Evolutionary conservation across 371 early-diverging fungal species (phyloP).

Genomic region (Mortierella sp.): DNA sequence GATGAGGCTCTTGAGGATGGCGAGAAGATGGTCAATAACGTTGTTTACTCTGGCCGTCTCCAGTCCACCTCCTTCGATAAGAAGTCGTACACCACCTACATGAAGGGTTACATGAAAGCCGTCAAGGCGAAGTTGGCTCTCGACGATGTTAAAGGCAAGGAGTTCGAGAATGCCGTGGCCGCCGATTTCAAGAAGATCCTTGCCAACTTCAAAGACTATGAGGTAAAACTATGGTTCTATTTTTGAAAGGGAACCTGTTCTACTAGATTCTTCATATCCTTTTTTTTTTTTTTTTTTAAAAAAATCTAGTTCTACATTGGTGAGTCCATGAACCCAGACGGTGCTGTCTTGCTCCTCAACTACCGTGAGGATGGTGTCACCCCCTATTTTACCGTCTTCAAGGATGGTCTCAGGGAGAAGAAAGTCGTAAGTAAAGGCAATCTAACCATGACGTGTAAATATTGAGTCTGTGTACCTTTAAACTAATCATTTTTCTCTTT

Average conservation of each 20-base stretch:
- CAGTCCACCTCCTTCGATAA: slow-evolving; percentile 86
- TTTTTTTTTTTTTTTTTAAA: background rate
- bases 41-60: slow-evolving; percentile 88
- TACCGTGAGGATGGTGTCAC: slow-evolving; percentile 95
- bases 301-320: slow-evolving; percentile 84
- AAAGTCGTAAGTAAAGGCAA: slow-evolving; percentile 84
- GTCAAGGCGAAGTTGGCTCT: slow-evolving; percentile 67
- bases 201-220: slow-evolving; percentile 76
- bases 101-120: slow-evolving; percentile 93
- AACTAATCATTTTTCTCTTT: too few relatives aligned
- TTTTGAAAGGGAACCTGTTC: too few relatives aligned
- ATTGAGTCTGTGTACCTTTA: too few relatives aligned
- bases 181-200: slow-evolving; percentile 83
- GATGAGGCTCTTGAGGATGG: slow-evolving; percentile 77
- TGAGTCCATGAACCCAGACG: slow-evolving; percentile 90
- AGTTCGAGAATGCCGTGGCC: slow-evolving; percentile 72
- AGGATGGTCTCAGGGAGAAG: slow-evolving; percentile 85
- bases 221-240: too few relatives aligned
- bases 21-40: slow-evolving; percentile 83
- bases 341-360: slow-evolving; percentile 92
- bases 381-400: slow-evolving; percentile 94
- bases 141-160: slow-evolving; percentile 79
- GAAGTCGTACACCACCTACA: slow-evolving; percentile 92
- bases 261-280: too few relatives aligned
- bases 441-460: too few relatives aligned